phyloP scores from a whole-genome alignment of 495 filamentous ascomycete genomes.

The Penicillium angulare region DNA sequence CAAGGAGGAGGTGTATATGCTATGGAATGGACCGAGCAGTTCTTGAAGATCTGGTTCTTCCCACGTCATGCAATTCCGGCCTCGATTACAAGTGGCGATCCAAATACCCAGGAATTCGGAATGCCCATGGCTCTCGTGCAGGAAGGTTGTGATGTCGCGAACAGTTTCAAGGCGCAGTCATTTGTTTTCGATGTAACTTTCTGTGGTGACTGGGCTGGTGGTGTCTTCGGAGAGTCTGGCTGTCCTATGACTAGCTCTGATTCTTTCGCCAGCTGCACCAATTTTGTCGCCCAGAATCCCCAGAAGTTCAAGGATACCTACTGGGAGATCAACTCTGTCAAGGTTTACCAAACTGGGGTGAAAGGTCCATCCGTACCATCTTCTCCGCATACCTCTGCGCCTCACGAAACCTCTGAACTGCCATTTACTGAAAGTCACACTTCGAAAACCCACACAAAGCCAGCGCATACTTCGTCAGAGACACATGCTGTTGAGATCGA shows the following conservation, averaged over 20 bases:
- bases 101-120: constrained; percentile 65
- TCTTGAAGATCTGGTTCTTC: constrained; percentile 79
- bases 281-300: constrained; percentile 66
- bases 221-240: constrained; percentile 42
- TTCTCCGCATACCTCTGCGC: constrained; percentile 1
- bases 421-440: constrained; percentile 1
- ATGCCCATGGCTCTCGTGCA: constrained; percentile 61
- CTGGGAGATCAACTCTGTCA: constrained; percentile 70
- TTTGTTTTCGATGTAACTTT: constrained; percentile 83
- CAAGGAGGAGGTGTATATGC: constrained; percentile 75
- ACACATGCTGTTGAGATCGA: background rate
- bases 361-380: constrained; percentile 7
- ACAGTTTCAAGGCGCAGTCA: constrained; percentile 66
- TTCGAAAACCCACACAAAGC: background rate
- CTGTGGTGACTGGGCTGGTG: constrained; percentile 88
- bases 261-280: constrained; percentile 53
- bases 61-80: constrained; percentile 57
- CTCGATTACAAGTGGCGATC: constrained; percentile 54
- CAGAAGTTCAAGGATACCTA: constrained; percentile 59
- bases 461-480: background rate
- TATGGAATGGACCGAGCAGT: constrained; percentile 65
- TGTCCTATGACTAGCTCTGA: constrained; percentile 38
- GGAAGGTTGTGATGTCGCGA: constrained; percentile 63
- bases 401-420: constrained; percentile 1
- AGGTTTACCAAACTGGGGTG: constrained; percentile 54